Percentiles rank a stretch among this genome's conserved stretches.
phyloP scores from a whole-genome alignment of 352 stramenopile genomes.

The Phytophthora megakarya region DNA sequence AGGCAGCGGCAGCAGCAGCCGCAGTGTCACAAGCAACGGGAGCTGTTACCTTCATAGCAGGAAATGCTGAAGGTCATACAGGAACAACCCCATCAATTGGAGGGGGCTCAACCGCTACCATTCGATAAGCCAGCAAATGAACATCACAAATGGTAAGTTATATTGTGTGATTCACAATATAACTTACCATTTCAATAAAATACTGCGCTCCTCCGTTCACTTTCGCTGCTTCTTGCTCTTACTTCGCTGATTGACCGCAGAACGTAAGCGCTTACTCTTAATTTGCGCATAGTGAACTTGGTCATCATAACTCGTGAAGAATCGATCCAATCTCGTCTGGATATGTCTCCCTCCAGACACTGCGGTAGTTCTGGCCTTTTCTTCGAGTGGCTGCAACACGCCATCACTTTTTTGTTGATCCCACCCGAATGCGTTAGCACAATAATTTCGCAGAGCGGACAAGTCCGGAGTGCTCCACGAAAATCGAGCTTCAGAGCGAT shows the following conservation, averaged over 20 bases:
- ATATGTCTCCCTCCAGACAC: conserved; percentile 35
- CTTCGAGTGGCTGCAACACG: conserved; percentile 90
- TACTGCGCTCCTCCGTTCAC: conserved; percentile 7
- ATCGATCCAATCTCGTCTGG: conserved; percentile 95
- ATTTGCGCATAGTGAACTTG: conserved; percentile 95
- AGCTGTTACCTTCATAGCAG: conserved; percentile 15
- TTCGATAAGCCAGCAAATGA: conserved; percentile 17
- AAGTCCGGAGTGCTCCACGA: conserved; percentile 93
- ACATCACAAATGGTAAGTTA: neutral
- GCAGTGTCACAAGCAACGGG: conserved; percentile 22
- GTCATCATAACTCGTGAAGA: conserved; percentile 97
- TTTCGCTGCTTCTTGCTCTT: conserved; percentile 34
- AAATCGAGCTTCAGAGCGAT: conserved; percentile 86
- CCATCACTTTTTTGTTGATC: conserved; percentile 89
- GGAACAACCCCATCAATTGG: conserved; percentile 19
- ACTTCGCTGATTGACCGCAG: conserved; percentile 65
- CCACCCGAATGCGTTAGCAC: conserved; percentile 92
- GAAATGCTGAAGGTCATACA: conserved; percentile 21
- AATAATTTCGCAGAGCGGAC: conserved; percentile 86
- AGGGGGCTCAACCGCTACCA: conserved; percentile 28
- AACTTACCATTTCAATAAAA: conserved; percentile 19
- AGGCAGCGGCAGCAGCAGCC: conserved; percentile 41
- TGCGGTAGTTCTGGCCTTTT: conserved; percentile 48
- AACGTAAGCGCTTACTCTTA: conserved; percentile 86
- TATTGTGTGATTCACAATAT: no score